Percentiles rank a stretch among this genome's conserved stretches.
Conservation (phyloP, 345 rosid species). For the Populus pruinosa region DNA sequence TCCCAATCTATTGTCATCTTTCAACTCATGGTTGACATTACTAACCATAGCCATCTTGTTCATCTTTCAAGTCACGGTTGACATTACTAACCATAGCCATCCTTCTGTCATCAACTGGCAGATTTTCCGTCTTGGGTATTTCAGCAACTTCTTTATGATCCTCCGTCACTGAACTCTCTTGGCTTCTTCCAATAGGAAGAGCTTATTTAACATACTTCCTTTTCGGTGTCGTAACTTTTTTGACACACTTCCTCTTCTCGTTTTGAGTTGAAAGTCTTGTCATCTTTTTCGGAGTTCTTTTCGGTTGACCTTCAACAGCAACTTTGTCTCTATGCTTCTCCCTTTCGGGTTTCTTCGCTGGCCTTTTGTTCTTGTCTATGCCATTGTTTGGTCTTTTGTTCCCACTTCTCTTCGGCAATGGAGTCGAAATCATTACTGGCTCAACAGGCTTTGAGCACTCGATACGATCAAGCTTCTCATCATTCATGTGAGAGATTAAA, state of each 20-base stretch:
- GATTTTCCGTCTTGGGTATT: background rate
- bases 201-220: conserved; percentile 12
- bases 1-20: background rate
- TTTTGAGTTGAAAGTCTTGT: too few relatives aligned
- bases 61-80: too few relatives aligned
- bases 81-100: too few relatives aligned
- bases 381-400: too few relatives aligned
- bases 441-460: too few relatives aligned
- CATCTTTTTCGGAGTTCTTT: background rate
- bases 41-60: background rate
- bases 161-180: background rate
- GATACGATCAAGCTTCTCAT: too few relatives aligned
- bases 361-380: too few relatives aligned
- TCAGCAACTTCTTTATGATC: background rate
- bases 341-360: background rate
- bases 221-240: too few relatives aligned
- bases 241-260: too few relatives aligned
- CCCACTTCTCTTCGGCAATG: too few relatives aligned
- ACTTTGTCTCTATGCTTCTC: conserved; percentile 36
- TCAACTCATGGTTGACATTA: background rate
- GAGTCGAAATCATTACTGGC: too few relatives aligned
- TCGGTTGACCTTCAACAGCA: conserved; percentile 11
- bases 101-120: background rate
- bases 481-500: too few relatives aligned
- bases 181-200: background rate